These are phyloP conservation scores for Zelopaecilomyces penicillatus DNA, from an alignment of 2,329 filamentous ascomycete species.

Conservation along the genomic window DNA sequence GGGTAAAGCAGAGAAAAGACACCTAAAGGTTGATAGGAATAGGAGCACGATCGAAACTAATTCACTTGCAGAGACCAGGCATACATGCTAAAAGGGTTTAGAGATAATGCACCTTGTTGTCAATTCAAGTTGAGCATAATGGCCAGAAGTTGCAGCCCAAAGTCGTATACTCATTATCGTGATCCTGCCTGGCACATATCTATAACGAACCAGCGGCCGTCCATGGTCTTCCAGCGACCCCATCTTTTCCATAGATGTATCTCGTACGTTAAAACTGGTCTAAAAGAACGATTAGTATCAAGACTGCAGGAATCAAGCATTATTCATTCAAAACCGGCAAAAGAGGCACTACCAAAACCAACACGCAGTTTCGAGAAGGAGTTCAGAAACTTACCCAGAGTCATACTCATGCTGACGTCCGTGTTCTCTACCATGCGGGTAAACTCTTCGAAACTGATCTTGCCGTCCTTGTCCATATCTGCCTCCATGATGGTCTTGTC, in stretches of 20 bases:
- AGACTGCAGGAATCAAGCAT: neutral
- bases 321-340: too few species aligned
- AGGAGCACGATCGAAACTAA: too few species aligned
- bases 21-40: too few species aligned
- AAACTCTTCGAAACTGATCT: slow-evolving; percentile 99
- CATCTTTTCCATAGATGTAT: neutral
- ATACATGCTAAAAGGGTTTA: too few species aligned
- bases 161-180: slow-evolving; percentile 19
- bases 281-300: slow-evolving; percentile 6
- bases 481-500: slow-evolving; percentile 99
- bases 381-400: slow-evolving; percentile 46
- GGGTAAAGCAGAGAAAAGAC: too few species aligned
- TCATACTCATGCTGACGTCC: slow-evolving; percentile 68
- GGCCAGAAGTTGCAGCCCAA: neutral
- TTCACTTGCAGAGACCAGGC: too few species aligned
- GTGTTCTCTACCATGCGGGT: slow-evolving; percentile 98
- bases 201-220: slow-evolving; percentile 6
- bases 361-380: neutral
- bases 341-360: too few species aligned
- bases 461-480: slow-evolving; percentile 88
- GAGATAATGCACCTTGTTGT: too few species aligned
- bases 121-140: neutral
- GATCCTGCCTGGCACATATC: slow-evolving; percentile 13
- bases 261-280: slow-evolving; percentile 15
- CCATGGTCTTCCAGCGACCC: slow-evolving; percentile 12